Percentiles rank a stretch among this genome's conserved stretches.
Evolutionary conservation across 331 rosid species (phyloP).

Genomic region (Malus hybrid): DNA sequence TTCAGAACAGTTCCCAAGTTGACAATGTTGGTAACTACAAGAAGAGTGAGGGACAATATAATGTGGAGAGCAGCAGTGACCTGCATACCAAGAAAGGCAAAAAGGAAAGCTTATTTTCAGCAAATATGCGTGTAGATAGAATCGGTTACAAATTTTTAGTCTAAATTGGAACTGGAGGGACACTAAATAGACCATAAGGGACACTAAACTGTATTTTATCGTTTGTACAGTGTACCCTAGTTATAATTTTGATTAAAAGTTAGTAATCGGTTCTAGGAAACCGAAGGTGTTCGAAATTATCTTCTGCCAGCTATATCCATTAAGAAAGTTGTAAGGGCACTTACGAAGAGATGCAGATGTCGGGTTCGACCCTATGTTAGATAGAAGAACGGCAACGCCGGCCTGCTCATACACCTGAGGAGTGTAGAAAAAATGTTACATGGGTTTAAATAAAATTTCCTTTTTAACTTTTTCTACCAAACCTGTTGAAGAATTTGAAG

Average conservation of each 20-base stretch:
- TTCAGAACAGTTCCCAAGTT: too few species aligned
- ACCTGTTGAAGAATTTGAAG: conserved; percentile 28
- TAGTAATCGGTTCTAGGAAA: background rate
- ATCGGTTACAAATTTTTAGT: too few species aligned
- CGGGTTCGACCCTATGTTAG: conserved; percentile 32
- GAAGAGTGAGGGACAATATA: conserved; percentile 31
- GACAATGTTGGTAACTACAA: conserved; percentile 20
- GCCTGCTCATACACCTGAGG: conserved; percentile 58
- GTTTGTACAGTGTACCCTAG: too few species aligned
- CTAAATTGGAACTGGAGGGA: too few species aligned
- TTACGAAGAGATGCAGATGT: conserved; percentile 43
- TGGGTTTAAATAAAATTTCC: too few species aligned
- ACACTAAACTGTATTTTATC: too few species aligned
- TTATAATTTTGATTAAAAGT: too few species aligned
- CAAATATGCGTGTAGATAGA: too few species aligned
- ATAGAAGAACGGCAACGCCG: conserved; percentile 42
- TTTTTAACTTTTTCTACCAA: background rate
- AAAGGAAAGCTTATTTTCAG: background rate
- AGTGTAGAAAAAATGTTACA: background rate
- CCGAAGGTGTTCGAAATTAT: conserved; percentile 14
- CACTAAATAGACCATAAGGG: too few species aligned
- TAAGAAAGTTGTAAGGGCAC: conserved; percentile 34
- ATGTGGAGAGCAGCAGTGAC: conserved; percentile 43
- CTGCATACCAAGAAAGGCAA: conserved; percentile 28
- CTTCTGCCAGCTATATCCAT: conserved; percentile 69